Conservation (phyloP, 257 asterid genomes). For the Salvia hispanica region DNA sequence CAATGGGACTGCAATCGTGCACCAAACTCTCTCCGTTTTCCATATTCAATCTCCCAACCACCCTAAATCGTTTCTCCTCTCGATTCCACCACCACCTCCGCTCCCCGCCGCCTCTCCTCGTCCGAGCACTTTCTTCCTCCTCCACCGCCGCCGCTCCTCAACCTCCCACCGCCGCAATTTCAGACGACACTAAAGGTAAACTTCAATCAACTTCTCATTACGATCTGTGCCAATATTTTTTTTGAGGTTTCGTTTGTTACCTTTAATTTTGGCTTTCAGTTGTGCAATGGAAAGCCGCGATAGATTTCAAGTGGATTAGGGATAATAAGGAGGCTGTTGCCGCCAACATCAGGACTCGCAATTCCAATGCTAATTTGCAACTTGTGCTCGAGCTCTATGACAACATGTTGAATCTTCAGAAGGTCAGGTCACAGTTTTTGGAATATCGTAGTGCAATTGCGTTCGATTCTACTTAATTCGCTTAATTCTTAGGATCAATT, state of each 20-base stretch:
- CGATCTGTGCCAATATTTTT: neutral
- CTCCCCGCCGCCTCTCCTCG: too few relatives aligned
- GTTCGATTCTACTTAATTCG: neutral
- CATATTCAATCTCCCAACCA: conserved; percentile 27
- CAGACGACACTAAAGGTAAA: conserved; percentile 50
- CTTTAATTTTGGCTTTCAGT: conserved; percentile 36
- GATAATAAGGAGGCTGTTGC: conserved; percentile 86
- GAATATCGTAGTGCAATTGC: neutral
- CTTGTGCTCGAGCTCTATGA: conserved; percentile 43
- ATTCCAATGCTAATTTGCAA: too few relatives aligned
- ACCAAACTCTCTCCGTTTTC: conserved; percentile 11
- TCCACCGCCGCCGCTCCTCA: too few relatives aligned
- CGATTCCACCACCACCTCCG: too few relatives aligned
- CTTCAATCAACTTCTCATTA: neutral
- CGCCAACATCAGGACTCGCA: conserved; percentile 40
- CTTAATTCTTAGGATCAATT: neutral
- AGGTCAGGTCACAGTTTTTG: conserved; percentile 17
- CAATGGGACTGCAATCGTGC: conserved; percentile 52
- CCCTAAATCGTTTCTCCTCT: conserved; percentile 24
- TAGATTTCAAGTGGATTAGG: conserved; percentile 93
- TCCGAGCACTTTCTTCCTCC: too few relatives aligned
- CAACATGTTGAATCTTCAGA: conserved; percentile 46
- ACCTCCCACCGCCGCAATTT: conserved; percentile 23
- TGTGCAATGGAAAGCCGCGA: conserved; percentile 47
- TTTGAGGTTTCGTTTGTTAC: neutral